phyloP scores from a whole-genome alignment of 2,329 filamentous ascomycete genomes.

The Chrysosporium keratinophilum region DNA sequence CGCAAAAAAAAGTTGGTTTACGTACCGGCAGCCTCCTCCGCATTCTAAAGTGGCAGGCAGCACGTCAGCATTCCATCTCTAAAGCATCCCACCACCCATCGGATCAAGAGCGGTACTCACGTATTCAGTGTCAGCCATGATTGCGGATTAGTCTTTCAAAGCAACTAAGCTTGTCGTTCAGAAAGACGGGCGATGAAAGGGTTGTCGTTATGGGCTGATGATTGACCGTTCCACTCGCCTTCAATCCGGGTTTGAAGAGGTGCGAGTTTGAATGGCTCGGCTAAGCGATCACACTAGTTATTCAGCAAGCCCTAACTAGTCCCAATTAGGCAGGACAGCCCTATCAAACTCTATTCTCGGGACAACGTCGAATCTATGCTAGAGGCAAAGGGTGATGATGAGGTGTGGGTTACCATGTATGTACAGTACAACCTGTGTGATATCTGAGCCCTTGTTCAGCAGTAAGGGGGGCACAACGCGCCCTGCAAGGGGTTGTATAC shows the following conservation, averaged over 20 bases:
- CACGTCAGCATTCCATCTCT: not conserved
- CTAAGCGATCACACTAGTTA: slow-evolving; percentile 34
- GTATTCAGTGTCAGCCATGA: slow-evolving; percentile 83
- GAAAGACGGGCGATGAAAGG: slow-evolving; percentile 35
- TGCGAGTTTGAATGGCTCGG: slow-evolving; percentile 27
- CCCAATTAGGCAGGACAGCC: slow-evolving; percentile 10
- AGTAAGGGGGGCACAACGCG: no score
- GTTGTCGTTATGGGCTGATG: slow-evolving; percentile 28
- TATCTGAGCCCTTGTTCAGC: no score
- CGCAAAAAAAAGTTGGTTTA: slow-evolving; percentile 16
- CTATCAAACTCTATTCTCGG: slow-evolving; percentile 7
- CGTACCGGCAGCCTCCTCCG: slow-evolving; percentile 84
- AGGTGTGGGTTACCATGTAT: no score
- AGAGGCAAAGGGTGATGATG: no score
- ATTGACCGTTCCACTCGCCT: slow-evolving; percentile 14
- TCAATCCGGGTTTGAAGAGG: slow-evolving; percentile 9
- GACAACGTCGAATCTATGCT: not conserved
- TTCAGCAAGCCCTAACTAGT: slow-evolving; percentile 31
- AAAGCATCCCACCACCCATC: not conserved
- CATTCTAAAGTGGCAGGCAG: slow-evolving; percentile 52
- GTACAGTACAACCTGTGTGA: no score
- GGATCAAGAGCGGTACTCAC: slow-evolving; percentile 46
- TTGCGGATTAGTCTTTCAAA: slow-evolving; percentile 44
- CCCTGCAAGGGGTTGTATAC: no score
- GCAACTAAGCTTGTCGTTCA: slow-evolving; percentile 37